Conservation (phyloP, 2,329 filamentous ascomycete genomes). For the Drechmeria coniospora region DNA sequence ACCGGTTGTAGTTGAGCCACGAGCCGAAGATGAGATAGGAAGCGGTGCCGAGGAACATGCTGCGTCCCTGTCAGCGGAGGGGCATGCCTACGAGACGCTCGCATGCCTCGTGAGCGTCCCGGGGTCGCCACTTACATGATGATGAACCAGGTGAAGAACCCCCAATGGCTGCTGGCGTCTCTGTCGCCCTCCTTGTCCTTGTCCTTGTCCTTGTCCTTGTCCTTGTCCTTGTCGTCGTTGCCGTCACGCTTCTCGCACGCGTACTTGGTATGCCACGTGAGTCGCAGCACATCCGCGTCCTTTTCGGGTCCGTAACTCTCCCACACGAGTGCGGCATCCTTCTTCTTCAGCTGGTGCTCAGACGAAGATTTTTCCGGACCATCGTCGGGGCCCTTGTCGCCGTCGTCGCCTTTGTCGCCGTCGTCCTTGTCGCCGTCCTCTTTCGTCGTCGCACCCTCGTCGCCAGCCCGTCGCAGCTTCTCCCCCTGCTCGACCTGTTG, state of each 20-base stretch:
- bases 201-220: too few species aligned
- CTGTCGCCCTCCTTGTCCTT: slow-evolving; percentile 23
- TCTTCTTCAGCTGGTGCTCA: slow-evolving; percentile 37
- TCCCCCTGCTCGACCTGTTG: slow-evolving; percentile 24
- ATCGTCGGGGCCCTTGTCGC: slow-evolving; percentile 21
- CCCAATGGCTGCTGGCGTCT: slow-evolving; percentile 51
- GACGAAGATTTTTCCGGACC: slow-evolving; percentile 23
- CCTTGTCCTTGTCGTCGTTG: slow-evolving; percentile 26
- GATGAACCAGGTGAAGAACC: slow-evolving; percentile 95
- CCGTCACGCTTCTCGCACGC: slow-evolving; percentile 52
- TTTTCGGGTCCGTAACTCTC: slow-evolving; percentile 52
- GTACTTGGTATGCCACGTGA: slow-evolving; percentile 79
- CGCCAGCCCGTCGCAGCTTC: slow-evolving; percentile 8
- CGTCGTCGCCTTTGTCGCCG: slow-evolving; percentile 13
- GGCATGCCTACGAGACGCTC: background rate
- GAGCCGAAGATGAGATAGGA: slow-evolving; percentile 94
- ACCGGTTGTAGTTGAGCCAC: slow-evolving; percentile 97
- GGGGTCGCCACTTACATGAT: slow-evolving; percentile 53
- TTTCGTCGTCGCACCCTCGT: slow-evolving; percentile 4
- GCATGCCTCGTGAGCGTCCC: background rate
- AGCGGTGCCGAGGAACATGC: slow-evolving; percentile 69
- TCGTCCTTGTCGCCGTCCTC: slow-evolving; percentile 11
- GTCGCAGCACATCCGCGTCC: slow-evolving; percentile 46
- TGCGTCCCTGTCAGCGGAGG: slow-evolving; percentile 18
- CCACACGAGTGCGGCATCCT: slow-evolving; percentile 55